phyloP scores from a whole-genome alignment of 208 protist species.

The Crithidia bombi region DNA sequence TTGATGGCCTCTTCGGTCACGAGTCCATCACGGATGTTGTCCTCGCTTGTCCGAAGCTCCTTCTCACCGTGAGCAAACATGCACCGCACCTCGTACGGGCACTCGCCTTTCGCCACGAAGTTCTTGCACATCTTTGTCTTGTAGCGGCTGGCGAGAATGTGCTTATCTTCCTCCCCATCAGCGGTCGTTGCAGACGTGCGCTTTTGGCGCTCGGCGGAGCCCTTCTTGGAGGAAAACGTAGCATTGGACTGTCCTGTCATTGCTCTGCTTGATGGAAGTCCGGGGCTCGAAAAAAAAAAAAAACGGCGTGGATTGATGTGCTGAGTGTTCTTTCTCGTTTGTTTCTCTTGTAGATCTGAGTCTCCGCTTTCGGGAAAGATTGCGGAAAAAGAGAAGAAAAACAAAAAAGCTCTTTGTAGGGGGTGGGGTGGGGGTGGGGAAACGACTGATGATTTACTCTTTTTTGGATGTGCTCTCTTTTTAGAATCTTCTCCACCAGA shows the following conservation, averaged over 20 bases:
- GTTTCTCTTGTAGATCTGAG: background rate
- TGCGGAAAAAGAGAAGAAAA: slow-evolving; percentile 10
- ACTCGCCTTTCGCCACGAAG: slow-evolving; percentile 51
- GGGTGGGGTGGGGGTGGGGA: too few relatives aligned
- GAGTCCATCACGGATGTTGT: slow-evolving; percentile 75
- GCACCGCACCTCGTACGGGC: slow-evolving; percentile 72
- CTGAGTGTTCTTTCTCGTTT: background rate
- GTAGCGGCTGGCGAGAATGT: slow-evolving; percentile 36
- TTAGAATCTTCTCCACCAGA: too few relatives aligned
- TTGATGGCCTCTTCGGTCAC: slow-evolving; percentile 70
- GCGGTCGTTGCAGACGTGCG: slow-evolving; percentile 5
- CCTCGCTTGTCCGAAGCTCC: slow-evolving; percentile 66
- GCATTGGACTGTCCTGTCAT: slow-evolving; percentile 22
- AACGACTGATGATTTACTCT: too few relatives aligned
- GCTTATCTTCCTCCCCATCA: slow-evolving; percentile 22
- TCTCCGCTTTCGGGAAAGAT: too few relatives aligned
- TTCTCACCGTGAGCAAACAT: slow-evolving; percentile 82
- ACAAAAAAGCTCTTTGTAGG: too few relatives aligned
- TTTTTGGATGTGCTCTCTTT: too few relatives aligned
- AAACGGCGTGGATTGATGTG: too few relatives aligned
- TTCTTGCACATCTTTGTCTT: slow-evolving; percentile 84
- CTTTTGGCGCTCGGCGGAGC: slow-evolving; percentile 19
- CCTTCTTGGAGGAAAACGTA: slow-evolving; percentile 15
- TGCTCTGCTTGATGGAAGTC: background rate
- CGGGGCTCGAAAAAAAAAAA: slow-evolving; percentile 3